phyloP scores from a whole-genome alignment of 2,329 filamentous ascomycete species.

The Aspergillus sclerotialis region DNA sequence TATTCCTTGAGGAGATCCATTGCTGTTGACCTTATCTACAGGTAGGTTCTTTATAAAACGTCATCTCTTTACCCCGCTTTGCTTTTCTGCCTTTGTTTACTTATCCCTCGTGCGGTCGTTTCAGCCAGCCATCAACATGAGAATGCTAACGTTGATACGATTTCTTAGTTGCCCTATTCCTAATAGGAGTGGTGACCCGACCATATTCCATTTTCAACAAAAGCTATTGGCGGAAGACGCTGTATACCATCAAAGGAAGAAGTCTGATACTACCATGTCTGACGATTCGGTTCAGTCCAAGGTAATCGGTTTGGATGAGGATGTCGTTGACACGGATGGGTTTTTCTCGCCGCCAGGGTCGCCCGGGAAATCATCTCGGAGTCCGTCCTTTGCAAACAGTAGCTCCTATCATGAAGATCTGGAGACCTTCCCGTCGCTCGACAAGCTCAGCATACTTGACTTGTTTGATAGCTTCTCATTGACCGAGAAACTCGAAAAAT shows the following conservation, averaged over 20 bases:
- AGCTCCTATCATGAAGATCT: slow-evolving; percentile 84
- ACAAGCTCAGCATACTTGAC: slow-evolving; percentile 86
- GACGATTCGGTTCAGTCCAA: slow-evolving; percentile 18
- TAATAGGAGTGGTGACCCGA: slow-evolving; percentile 27
- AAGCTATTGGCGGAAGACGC: slow-evolving; percentile 28
- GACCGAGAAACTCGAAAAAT: slow-evolving; percentile 81
- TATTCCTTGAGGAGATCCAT: neutral
- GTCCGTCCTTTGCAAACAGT: slow-evolving; percentile 73
- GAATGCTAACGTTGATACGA: slow-evolving; percentile 31
- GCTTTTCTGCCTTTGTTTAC: neutral
- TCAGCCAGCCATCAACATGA: slow-evolving; percentile 16
- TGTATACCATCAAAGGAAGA: slow-evolving; percentile 13
- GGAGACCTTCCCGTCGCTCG: slow-evolving; percentile 78
- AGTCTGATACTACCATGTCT: slow-evolving; percentile 15
- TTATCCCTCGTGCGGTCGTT: neutral
- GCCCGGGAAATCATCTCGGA: slow-evolving; percentile 56
- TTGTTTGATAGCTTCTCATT: slow-evolving; percentile 88
- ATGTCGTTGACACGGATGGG: slow-evolving; percentile 20
- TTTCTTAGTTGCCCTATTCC: slow-evolving; percentile 31
- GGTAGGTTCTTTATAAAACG: slow-evolving; percentile 1
- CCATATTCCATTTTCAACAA: slow-evolving; percentile 31
- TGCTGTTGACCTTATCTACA: neutral
- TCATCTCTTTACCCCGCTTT: neutral
- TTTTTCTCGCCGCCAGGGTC: slow-evolving; percentile 22
- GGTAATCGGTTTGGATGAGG: slow-evolving; percentile 15